Conservation (phyloP, 2,329 filamentous ascomycete species). For the Hirsutella minnesotensis region DNA sequence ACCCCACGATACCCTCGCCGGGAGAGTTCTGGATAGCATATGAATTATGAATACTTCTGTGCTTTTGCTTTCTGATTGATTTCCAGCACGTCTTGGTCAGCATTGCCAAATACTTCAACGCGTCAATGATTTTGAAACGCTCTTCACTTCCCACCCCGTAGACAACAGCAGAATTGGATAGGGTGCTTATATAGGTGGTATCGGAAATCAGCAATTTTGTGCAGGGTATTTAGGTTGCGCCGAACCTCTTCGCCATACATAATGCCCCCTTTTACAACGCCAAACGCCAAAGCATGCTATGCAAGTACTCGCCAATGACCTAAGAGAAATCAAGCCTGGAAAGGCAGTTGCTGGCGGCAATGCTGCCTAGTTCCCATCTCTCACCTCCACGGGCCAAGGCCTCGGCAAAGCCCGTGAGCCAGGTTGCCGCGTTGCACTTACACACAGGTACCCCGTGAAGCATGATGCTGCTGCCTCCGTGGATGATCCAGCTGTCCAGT, state of each 20-base stretch:
- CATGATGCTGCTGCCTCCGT: conserved; percentile 6
- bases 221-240: neutral
- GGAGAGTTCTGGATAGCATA: neutral
- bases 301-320: neutral
- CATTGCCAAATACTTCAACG: too few species aligned
- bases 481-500: conserved; percentile 17
- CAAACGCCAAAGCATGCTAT: neutral
- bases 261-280: neutral
- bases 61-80: too few species aligned
- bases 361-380: conserved; percentile 7
- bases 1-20: neutral
- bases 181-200: too few species aligned
- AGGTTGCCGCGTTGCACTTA: conserved; percentile 5
- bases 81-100: too few species aligned
- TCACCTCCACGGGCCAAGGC: conserved; percentile 6
- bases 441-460: conserved; percentile 6
- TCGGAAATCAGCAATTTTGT: neutral
- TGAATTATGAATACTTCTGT: neutral
- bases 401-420: conserved; percentile 6
- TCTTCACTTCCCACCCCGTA: too few species aligned
- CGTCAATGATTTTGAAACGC: too few species aligned
- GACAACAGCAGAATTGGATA: too few species aligned
- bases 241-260: neutral
- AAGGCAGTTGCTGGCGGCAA: conserved; percentile 4
- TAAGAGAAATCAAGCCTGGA: conserved; percentile 2